Evolutionary conservation across 176 grass and related monocot genomes (phyloP).

Genomic region (Pharus latifolius): DNA sequence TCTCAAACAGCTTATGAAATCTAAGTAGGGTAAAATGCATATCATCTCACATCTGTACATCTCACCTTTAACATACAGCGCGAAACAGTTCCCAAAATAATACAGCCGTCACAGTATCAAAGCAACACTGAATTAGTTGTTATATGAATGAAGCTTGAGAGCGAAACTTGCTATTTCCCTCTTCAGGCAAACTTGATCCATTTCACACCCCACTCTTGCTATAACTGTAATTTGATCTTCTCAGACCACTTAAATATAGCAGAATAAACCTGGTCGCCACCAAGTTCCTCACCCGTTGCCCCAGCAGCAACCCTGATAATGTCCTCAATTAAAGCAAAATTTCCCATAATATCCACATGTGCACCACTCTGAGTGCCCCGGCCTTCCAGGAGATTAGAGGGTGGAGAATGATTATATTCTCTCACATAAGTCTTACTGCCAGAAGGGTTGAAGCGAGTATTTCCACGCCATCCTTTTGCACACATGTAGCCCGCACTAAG

Average conservation of each 20-base stretch:
- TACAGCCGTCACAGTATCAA: too few species aligned
- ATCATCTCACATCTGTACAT: neutral
- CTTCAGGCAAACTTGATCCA: neutral
- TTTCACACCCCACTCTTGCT: slow-evolving; percentile 2
- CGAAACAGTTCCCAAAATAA: too few species aligned
- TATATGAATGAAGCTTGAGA: too few species aligned
- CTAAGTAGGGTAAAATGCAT: too few species aligned
- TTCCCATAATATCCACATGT: slow-evolving; percentile 98
- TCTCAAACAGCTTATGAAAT: too few species aligned
- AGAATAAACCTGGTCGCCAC: slow-evolving; percentile 81
- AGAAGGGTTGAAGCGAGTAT: slow-evolving; percentile 89
- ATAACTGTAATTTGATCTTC: slow-evolving; percentile 65
- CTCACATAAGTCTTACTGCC: slow-evolving; percentile 72
- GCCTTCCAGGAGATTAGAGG: slow-evolving; percentile 81
- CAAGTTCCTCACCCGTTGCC: slow-evolving; percentile 65
- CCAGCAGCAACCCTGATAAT: slow-evolving; percentile 85
- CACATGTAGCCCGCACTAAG: slow-evolving; percentile 90
- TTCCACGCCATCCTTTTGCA: slow-evolving; percentile 89
- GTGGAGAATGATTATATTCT: slow-evolving; percentile 81
- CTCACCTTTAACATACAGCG: neutral
- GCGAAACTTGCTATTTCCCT: neutral
- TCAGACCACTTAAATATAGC: slow-evolving; percentile 96
- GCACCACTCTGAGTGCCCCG: slow-evolving; percentile 90
- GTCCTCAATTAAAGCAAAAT: slow-evolving; percentile 94
- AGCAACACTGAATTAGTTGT: too few species aligned